Conservation (phyloP, 495 filamentous ascomycete genomes). For the Mycothermus thermophilus region DNA sequence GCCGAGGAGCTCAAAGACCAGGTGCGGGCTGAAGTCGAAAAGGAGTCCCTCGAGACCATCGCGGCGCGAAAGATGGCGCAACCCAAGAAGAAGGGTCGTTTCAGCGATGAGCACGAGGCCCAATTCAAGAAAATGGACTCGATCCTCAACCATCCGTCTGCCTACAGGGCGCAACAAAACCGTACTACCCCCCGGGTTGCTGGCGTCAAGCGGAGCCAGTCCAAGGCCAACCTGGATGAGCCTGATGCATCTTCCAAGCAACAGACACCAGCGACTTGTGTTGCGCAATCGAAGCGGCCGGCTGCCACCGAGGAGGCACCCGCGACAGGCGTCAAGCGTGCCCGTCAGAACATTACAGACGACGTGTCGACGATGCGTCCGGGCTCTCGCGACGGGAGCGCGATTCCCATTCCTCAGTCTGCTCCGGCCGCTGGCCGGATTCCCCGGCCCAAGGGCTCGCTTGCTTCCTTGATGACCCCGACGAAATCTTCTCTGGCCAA, state of each 20-base stretch:
- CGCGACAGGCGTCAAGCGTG: slow-evolving; percentile 44
- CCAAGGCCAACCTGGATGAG: slow-evolving; percentile 52
- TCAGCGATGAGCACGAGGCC: slow-evolving; percentile 68
- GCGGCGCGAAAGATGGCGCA: slow-evolving; percentile 56
- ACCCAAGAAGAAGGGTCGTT: slow-evolving; percentile 62
- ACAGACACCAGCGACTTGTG: slow-evolving; percentile 19
- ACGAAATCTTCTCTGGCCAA: slow-evolving; percentile 69
- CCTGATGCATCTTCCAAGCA: slow-evolving; percentile 27
- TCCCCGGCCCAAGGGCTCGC: slow-evolving; percentile 29
- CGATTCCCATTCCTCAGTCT: slow-evolving; percentile 30
- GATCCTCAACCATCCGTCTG: slow-evolving; percentile 71
- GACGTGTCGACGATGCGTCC: slow-evolving; percentile 45
- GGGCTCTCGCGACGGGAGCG: slow-evolving; percentile 34
- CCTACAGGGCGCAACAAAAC: slow-evolving; percentile 51
- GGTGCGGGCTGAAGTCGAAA: slow-evolving; percentile 39
- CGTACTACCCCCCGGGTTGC: slow-evolving; percentile 37
- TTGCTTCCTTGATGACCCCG: slow-evolving; percentile 52
- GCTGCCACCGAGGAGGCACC: slow-evolving; percentile 16
- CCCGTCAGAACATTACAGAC: slow-evolving; percentile 43
- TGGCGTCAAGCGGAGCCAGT: slow-evolving; percentile 44
- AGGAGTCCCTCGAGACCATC: slow-evolving; percentile 21
- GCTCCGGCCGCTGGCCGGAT: slow-evolving; percentile 23
- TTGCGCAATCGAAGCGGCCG: slow-evolving; percentile 19
- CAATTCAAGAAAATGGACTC: slow-evolving; percentile 96
- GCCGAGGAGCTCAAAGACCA: slow-evolving; percentile 52